These are phyloP conservation scores for Atkinsonella texensis DNA, from an alignment of 2,329 filamentous ascomycete genomes.

Conservation along the genomic window DNA sequence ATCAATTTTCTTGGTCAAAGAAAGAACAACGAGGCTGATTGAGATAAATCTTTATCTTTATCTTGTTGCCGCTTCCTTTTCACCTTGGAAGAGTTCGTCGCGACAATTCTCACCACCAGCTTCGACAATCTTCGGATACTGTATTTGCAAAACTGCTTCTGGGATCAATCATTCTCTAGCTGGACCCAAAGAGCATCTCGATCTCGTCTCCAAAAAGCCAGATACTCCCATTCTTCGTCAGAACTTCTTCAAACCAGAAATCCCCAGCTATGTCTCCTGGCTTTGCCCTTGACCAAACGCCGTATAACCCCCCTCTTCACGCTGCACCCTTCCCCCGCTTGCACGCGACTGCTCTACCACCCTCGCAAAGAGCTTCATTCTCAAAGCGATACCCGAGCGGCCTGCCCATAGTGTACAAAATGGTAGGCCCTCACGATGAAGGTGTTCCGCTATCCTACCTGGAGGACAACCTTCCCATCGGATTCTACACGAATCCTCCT, in stretches of 20 bases:
- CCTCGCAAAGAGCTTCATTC: conserved; percentile 16
- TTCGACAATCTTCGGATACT: background rate
- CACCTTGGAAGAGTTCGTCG: background rate
- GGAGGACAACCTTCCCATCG: conserved; percentile 23
- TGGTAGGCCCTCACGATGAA: conserved; percentile 15
- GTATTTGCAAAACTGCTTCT: background rate
- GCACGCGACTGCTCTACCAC: conserved; percentile 13
- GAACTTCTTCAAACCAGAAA: no score
- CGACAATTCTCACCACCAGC: background rate
- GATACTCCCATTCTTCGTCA: no score
- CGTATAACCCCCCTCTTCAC: background rate
- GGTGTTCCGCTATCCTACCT: conserved; percentile 19
- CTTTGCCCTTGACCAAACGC: background rate
- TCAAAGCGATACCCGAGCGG: conserved; percentile 23
- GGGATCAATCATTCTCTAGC: background rate
- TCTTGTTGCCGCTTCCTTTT: background rate
- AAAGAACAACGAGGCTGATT: background rate
- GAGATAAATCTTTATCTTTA: background rate
- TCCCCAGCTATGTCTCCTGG: background rate
- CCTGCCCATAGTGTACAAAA: conserved; percentile 22
- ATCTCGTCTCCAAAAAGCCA: background rate
- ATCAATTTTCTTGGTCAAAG: background rate
- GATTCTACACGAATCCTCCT: conserved; percentile 25
- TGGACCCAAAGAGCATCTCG: background rate
- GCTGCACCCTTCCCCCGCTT: conserved; percentile 11